Percentiles rank a stretch among this genome's conserved stretches.
Conservation (phyloP, 306 rosid species). For the Malus sylvestris region DNA sequence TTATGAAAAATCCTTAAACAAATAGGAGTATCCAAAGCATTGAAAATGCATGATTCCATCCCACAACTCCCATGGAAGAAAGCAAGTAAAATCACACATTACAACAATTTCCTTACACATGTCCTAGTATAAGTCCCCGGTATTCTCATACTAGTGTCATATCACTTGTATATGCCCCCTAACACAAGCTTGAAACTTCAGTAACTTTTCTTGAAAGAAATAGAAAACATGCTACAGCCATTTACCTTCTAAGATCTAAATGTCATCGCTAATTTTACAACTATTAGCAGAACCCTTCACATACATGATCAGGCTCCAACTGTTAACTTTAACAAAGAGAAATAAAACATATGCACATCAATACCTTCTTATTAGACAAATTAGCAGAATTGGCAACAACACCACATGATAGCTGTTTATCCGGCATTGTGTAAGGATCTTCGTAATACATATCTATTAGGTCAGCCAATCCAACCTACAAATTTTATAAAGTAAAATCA, state of each 20-base stretch:
- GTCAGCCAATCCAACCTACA: slow-evolving; percentile 78
- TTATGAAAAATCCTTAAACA: not conserved
- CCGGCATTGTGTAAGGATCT: slow-evolving; percentile 62
- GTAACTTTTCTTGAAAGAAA: not conserved
- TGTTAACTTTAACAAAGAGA: not conserved
- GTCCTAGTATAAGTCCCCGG: not conserved
- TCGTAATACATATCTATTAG: slow-evolving; percentile 68
- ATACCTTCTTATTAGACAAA: slow-evolving; percentile 57
- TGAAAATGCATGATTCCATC: not conserved
- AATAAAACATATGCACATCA: not conserved
- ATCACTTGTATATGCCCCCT: not conserved
- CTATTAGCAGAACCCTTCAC: not conserved
- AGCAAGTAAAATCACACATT: not conserved
- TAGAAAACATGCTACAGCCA: not conserved
- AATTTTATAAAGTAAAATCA: slow-evolving; percentile 13
- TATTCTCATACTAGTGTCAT: not conserved
- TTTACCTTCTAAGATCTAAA: not conserved
- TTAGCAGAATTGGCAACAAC: slow-evolving; percentile 36
- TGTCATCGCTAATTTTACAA: not conserved
- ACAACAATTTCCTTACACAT: not conserved
- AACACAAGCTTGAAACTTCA: not conserved
- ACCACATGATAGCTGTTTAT: slow-evolving; percentile 60
- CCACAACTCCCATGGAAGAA: not conserved
- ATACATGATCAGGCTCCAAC: not conserved
- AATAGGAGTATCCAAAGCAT: not conserved